phyloP scores from a whole-genome alignment of 2,329 filamentous ascomycete genomes.

The Sporothrix protearum region DNA sequence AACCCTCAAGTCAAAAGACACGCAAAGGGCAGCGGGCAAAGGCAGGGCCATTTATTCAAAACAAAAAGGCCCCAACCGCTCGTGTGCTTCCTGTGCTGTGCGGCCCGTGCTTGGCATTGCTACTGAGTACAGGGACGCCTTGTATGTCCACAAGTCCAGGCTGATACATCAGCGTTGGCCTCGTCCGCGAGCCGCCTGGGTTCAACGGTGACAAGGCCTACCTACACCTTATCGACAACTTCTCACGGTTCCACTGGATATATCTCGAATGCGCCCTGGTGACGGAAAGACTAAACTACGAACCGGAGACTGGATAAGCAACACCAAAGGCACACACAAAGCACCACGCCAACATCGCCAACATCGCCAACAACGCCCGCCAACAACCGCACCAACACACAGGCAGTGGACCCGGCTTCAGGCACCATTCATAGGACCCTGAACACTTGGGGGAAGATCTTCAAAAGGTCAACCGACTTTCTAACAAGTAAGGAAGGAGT shows the following conservation, averaged over 20 bases:
- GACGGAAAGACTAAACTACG: too few species aligned
- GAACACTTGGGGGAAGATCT: not conserved
- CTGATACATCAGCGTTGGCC: too few species aligned
- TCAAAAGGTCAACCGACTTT: not conserved
- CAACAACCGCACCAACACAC: not conserved
- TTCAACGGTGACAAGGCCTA: too few species aligned
- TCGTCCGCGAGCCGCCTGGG: too few species aligned
- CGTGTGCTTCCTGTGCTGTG: too few species aligned
- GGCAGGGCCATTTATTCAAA: not conserved
- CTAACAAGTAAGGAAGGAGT: not conserved
- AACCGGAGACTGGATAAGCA: not conserved
- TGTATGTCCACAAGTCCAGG: too few species aligned
- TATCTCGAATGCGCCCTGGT: too few species aligned
- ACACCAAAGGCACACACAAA: not conserved
- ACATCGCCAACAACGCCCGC: not conserved
- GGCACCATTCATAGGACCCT: not conserved
- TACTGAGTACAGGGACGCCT: too few species aligned
- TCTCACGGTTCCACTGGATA: too few species aligned
- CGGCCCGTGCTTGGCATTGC: too few species aligned
- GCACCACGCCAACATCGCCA: not conserved
- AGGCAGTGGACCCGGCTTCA: not conserved
- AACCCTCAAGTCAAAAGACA: not conserved
- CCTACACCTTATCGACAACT: too few species aligned
- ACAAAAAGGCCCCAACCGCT: not conserved
- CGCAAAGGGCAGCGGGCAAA: not conserved